Evolutionary conservation across 78 protist genomes (phyloP).

Genomic region (Paulinella micropora): DNA sequence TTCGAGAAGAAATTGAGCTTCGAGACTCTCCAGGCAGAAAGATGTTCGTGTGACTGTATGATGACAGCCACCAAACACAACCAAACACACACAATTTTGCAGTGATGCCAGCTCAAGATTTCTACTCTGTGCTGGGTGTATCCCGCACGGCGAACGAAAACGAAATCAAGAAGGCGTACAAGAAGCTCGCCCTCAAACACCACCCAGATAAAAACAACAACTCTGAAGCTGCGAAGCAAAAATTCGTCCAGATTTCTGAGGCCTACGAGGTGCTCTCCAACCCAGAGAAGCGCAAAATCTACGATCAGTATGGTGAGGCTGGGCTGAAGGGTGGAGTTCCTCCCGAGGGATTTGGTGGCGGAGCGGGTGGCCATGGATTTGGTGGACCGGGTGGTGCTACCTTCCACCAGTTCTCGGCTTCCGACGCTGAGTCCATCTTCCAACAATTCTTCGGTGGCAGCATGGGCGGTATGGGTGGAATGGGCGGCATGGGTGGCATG

Average conservation of each 20-base stretch:
- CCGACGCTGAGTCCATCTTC: too few species aligned
- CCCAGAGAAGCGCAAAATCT: conserved; percentile 1
- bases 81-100: too few species aligned
- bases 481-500: conserved; percentile 55
- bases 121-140: conserved; percentile 16
- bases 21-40: too few species aligned
- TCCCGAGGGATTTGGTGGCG: not conserved
- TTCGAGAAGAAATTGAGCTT: too few species aligned
- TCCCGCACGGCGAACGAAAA: not conserved
- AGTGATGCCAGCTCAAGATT: too few species aligned
- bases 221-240: not conserved
- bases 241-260: conserved; percentile 16
- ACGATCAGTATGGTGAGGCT: conserved; percentile 28
- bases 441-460: too few species aligned
- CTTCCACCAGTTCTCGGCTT: too few species aligned
- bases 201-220: conserved; percentile 44
- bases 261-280: conserved; percentile 42
- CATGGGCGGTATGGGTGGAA: conserved; percentile 40
- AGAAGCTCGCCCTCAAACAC: conserved; percentile 21
- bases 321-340: not conserved
- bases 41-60: too few species aligned
- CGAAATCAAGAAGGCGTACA: conserved; percentile 28
- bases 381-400: too few species aligned
- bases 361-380: too few species aligned
- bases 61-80: too few species aligned